A percentile compares a stretch with the other conserved stretches of the same genome.
phyloP scores from a whole-genome alignment of 1,139 yeast genomes.

The Saccharomyces pastorianus region DNA sequence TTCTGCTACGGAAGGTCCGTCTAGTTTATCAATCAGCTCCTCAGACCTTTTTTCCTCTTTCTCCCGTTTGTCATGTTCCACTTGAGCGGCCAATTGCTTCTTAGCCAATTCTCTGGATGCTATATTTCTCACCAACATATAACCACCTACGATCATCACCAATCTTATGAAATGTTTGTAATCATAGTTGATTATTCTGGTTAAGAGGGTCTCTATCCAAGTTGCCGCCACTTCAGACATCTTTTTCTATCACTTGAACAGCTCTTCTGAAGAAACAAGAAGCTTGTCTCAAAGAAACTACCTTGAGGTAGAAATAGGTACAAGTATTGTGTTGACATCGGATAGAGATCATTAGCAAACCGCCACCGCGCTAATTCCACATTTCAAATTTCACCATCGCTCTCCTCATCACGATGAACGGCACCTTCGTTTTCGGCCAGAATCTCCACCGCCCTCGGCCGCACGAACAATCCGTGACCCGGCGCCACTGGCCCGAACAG shows the following conservation, averaged over 20 bases:
- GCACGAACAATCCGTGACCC: conserved; percentile 58
- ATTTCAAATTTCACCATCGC: not conserved
- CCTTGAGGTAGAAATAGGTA: not conserved
- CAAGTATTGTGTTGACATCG: not conserved
- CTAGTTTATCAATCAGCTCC: conserved; percentile 37
- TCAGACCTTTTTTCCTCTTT: conserved; percentile 34
- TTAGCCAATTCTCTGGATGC: conserved; percentile 39
- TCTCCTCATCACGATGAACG: not conserved
- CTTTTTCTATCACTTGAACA: not conserved
- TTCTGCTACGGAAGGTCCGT: conserved; percentile 25
- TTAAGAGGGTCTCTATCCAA: not conserved
- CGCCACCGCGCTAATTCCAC: conserved; percentile 1
- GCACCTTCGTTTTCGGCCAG: not conserved
- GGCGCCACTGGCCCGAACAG: conserved; percentile 53
- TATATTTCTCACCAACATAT: conserved; percentile 37
- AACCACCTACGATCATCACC: conserved; percentile 40
- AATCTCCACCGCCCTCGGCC: conserved; percentile 30
- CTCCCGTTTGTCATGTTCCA: conserved; percentile 36
- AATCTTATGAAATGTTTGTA: conserved; percentile 31
- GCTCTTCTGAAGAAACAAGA: not conserved
- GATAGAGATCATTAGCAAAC: not conserved
- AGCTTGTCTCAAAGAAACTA: not conserved
- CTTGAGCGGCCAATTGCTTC: conserved; percentile 45
- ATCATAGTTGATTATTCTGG: not conserved
- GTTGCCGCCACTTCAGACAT: not conserved